Conservation (phyloP, 2,329 filamentous ascomycete species). For the Sordariomycetes sp. region DNA sequence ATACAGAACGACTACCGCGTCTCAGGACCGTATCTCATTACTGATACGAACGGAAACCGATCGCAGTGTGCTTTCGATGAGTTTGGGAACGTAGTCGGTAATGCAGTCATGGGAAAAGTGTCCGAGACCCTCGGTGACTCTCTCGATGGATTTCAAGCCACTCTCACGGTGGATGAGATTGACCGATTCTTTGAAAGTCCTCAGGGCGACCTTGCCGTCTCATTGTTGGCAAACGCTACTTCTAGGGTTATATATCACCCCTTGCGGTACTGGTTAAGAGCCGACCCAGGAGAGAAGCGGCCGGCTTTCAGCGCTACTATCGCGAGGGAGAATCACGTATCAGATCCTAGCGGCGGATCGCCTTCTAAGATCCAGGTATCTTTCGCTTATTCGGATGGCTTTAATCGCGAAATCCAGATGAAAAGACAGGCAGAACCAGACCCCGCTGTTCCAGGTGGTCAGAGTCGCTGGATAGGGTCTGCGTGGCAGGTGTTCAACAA, state of each 20-base stretch:
- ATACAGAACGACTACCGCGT: conserved; percentile 1
- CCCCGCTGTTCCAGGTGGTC: background rate
- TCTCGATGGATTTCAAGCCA: background rate
- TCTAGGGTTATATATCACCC: background rate
- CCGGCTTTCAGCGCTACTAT: background rate
- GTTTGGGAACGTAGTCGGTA: background rate
- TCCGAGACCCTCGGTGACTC: background rate
- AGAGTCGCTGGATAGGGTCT: background rate
- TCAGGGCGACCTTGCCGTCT: too few relatives aligned
- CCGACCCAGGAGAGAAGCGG: too few relatives aligned
- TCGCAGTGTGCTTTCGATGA: background rate
- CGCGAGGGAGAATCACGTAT: background rate
- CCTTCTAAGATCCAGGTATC: background rate
- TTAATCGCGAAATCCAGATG: background rate
- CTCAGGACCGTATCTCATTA: background rate
- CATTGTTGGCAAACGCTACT: background rate
- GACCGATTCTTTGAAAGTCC: background rate
- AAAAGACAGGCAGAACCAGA: background rate
- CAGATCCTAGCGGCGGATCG: background rate
- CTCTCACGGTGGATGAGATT: background rate
- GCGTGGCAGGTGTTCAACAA: background rate
- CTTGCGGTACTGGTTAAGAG: too few relatives aligned
- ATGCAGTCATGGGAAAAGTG: background rate
- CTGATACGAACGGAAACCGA: background rate
- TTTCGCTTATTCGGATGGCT: background rate